Evolutionary conservation across 106 monocot species (phyloP).

Genomic region (Dendrobium huoshanense): DNA sequence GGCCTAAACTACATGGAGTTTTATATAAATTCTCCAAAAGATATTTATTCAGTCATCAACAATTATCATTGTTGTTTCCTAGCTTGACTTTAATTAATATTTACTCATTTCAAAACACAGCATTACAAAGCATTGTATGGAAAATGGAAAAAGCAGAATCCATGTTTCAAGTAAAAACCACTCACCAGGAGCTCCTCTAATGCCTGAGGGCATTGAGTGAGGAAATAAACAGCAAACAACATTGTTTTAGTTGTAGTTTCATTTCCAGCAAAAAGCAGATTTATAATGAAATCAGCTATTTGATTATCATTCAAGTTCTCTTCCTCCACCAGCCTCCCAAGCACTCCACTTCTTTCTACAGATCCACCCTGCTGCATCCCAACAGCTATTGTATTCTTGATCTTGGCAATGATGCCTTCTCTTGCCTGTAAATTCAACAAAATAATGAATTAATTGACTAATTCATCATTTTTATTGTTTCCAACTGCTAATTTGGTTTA

Average conservation of each 20-base stretch:
- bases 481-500: not conserved
- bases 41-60: too few relatives aligned
- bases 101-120: not conserved
- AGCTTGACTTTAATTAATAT: too few relatives aligned
- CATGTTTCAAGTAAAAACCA: not conserved
- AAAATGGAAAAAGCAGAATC: not conserved
- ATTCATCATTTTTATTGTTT: not conserved
- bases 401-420: constrained; percentile 30
- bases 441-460: not conserved
- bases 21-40: too few relatives aligned
- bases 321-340: constrained; percentile 32
- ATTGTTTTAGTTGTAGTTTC: constrained; percentile 48
- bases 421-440: constrained; percentile 20
- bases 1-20: too few relatives aligned
- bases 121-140: too few relatives aligned
- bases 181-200: constrained; percentile 29
- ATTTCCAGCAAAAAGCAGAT: constrained; percentile 39
- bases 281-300: constrained; percentile 36
- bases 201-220: constrained; percentile 35
- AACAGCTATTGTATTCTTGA: constrained; percentile 20
- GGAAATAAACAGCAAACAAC: constrained; percentile 44
- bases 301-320: constrained; percentile 24
- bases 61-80: too few relatives aligned
- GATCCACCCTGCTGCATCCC: constrained; percentile 7
- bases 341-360: constrained; percentile 15